phyloP scores from a whole-genome alignment of 257 asterid genomes.

The Paraleonurus japonicus region DNA sequence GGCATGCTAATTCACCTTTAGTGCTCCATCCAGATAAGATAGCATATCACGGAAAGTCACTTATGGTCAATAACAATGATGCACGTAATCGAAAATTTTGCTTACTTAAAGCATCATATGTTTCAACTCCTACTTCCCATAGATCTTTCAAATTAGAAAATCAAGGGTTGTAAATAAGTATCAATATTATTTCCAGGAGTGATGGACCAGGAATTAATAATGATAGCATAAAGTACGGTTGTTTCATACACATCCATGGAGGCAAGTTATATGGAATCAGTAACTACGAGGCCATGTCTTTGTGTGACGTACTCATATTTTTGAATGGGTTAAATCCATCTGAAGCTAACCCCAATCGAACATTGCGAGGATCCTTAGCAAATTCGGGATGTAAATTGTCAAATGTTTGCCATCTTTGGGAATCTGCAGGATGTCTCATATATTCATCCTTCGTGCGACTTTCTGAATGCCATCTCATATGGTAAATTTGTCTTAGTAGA shows the following conservation, averaged over 20 bases:
- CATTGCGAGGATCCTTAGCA: slow-evolving; percentile 20
- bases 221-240: neutral
- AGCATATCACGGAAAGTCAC: slow-evolving; percentile 11
- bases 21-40: neutral
- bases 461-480: slow-evolving; percentile 2
- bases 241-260: slow-evolving; percentile 13
- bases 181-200: slow-evolving; percentile 2
- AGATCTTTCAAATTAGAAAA: neutral
- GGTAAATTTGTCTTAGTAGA: neutral
- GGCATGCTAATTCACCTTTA: slow-evolving; percentile 3
- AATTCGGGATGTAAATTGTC: neutral
- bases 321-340: slow-evolving; percentile 25
- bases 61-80: slow-evolving; percentile 1
- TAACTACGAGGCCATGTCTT: slow-evolving; percentile 20
- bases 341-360: slow-evolving; percentile 17
- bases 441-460: neutral
- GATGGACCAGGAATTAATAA: neutral
- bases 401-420: slow-evolving; percentile 11
- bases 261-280: slow-evolving; percentile 21
- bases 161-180: neutral
- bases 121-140: neutral
- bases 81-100: neutral
- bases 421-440: slow-evolving; percentile 11
- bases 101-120: neutral
- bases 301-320: slow-evolving; percentile 10